These are phyloP conservation scores for Xylariaceae sp. DNA, from an alignment of 2,329 filamentous ascomycete species.

Conservation along the genomic window DNA sequence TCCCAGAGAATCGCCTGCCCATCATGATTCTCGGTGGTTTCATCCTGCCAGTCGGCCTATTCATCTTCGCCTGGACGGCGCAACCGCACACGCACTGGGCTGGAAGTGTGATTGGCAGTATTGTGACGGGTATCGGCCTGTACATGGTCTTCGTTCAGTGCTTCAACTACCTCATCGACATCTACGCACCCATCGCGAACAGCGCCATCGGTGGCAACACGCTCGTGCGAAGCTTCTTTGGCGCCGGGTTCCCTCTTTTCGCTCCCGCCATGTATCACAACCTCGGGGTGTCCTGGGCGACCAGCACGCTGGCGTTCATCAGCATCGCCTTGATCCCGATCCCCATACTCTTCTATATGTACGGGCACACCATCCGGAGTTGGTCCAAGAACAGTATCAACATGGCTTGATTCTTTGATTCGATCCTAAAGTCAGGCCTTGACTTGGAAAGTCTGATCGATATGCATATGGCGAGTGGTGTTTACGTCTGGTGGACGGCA, in stretches of 20 bases:
- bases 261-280: constrained; percentile 14
- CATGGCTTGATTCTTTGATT: not conserved
- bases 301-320: constrained; percentile 13
- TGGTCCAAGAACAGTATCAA: constrained; percentile 16
- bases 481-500: too few relatives aligned
- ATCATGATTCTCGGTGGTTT: constrained; percentile 13
- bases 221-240: constrained; percentile 14
- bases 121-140: constrained; percentile 13
- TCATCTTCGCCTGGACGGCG: constrained; percentile 15
- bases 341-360: constrained; percentile 9
- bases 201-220: constrained; percentile 15
- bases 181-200: constrained; percentile 16
- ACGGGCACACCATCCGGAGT: constrained; percentile 9
- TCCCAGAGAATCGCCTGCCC: constrained; percentile 12
- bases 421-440: not conserved
- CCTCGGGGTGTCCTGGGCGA: constrained; percentile 15
- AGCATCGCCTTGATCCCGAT: constrained; percentile 16
- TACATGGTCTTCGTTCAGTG: constrained; percentile 19
- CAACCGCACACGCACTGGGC: constrained; percentile 6
- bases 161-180: constrained; percentile 16
- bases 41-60: constrained; percentile 10
- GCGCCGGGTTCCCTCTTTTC: constrained; percentile 14
- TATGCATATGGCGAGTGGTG: too few relatives aligned
- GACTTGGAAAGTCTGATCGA: too few relatives aligned
- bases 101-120: constrained; percentile 14